Conservation (phyloP, 1,139 yeast species). For the Nakaseomyces bracarensis region DNA sequence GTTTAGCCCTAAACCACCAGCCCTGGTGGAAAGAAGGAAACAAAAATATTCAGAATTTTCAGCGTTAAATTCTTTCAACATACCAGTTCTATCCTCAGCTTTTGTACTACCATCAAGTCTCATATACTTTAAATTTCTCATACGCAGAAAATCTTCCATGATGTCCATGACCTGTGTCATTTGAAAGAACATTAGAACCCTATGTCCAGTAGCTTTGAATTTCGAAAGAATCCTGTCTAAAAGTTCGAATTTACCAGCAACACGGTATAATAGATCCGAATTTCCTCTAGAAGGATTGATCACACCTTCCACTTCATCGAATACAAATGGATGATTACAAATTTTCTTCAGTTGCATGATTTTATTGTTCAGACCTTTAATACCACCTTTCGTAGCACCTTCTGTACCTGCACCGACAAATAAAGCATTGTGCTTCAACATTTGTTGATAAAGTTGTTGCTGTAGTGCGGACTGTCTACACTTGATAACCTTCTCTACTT, state of each 20-base stretch:
- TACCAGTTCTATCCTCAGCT: slow-evolving; percentile 68
- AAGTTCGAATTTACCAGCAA: slow-evolving; percentile 70
- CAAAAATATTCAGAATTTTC: slow-evolving; percentile 68
- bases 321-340: slow-evolving; percentile 96
- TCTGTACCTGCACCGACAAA: slow-evolving; percentile 46
- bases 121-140: slow-evolving; percentile 56
- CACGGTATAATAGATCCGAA: slow-evolving; percentile 61
- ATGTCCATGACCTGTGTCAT: slow-evolving; percentile 88
- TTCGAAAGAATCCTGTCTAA: slow-evolving; percentile 69
- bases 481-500: slow-evolving; percentile 88
- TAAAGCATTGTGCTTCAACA: slow-evolving; percentile 62
- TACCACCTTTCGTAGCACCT: slow-evolving; percentile 43
- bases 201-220: slow-evolving; percentile 64
- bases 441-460: slow-evolving; percentile 65
- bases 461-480: slow-evolving; percentile 91
- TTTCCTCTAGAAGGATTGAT: slow-evolving; percentile 69
- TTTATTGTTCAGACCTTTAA: slow-evolving; percentile 83
- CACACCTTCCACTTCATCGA: slow-evolving; percentile 84
- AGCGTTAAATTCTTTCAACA: slow-evolving; percentile 64
- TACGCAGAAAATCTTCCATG: slow-evolving; percentile 73
- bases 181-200: slow-evolving; percentile 75
- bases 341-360: slow-evolving; percentile 94
- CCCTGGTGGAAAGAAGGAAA: slow-evolving; percentile 74
- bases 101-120: slow-evolving; percentile 78
- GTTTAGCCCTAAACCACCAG: slow-evolving; percentile 83